Evolutionary conservation across 2,329 filamentous ascomycete genomes (phyloP), one percentile per base, ranked within the genome.

Genomic region (Ilyonectria robusta): DNA sequence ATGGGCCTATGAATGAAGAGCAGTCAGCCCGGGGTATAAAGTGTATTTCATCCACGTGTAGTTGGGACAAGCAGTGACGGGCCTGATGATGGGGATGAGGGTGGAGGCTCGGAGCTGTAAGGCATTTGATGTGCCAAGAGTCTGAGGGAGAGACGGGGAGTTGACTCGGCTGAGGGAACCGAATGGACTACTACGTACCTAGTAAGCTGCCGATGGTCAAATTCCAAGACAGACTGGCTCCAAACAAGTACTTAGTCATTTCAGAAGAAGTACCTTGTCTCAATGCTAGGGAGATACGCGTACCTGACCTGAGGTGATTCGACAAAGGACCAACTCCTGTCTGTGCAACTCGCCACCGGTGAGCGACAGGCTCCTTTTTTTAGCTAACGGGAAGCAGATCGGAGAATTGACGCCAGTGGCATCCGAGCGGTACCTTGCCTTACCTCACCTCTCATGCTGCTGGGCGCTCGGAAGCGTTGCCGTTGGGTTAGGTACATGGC

Each of bases 401-500:
- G n/a, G 50, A 53, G 50, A 53, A 53, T 53, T 35, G 50, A 19
- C 31, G 33, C 50, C 50, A 53, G 50, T 35, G 40, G 17, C 15
- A 13, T 4, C 44, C 19, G 21, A 21, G 10, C 44, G 44, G n/a
- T 21, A 15, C 31, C 31, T 35, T 50, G 37, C 17, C 57, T 53
- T 33, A 11, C 31, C 15, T 10, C 17, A 33, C 17, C 2, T 23
- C 7, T 13, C 15, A 46, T 64, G 50, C 23, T 44, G 48, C 48
- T 65, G 57, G 62, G 62, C 62, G 62, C 62, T 65, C 57, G 62
- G 62, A 60, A 65, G 31, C 26, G 6, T 33, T 56, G 62, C 62
- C 62, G 57, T 59, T 65, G 55, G 40, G 47, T 33, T 50, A 40
- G 56, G 53, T 50, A 63, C 60, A 56, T 50, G 11, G 37, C 46